Evolutionary conservation across 257 asterid genomes (phyloP), one percentile per base, ranked within the genome.

Genomic region (Solanum piurae): DNA sequence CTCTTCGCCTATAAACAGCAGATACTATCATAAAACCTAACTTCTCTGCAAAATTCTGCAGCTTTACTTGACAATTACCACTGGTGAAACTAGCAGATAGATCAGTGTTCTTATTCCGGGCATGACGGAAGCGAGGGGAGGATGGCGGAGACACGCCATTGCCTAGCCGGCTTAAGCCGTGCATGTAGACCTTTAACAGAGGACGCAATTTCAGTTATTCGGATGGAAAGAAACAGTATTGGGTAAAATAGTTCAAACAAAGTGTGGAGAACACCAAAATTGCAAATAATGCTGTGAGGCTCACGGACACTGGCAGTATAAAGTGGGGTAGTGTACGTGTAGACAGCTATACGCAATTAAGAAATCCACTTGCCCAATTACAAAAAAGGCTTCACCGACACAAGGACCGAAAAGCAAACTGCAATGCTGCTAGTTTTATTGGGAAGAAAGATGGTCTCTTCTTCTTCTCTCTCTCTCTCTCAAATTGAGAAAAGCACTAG

Each of bases 91-190:
- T 69, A 88, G 93, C 91, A 29, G 62, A 68, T 6, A 88, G 85
- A 6, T 84, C 88, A 66, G 88, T 85, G 86, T 89, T 85, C 92
- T 91, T 94, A 38, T 88, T 88, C 86, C 98, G 92, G 88, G 93
- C 86, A 37, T 91, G 93, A 16, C 98, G 98, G 91, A 86, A 94
- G 80, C 96, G 96, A 20, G 98, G 98, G 13, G 98, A 94, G 38
- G 96, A 87, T 88, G 98, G 99, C 84, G 99, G 99, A 46, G 85
- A 80, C 7, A 69, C 95, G 86, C 96, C 98, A 95, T 92, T 95
- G 89, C 98, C 93, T 90, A 97, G 93, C 89, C 99, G 95, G 95
- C 99, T 97, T 82, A 93, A 91, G 90, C 99, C 99, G 96, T 95
- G 99, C 99, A 97, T 97, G 89, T 87, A 89, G 85, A 62, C 36